Base-by-base conservation (phyloP, 495 filamentous ascomycete species). In the Penicillium ucsense region DNA sequence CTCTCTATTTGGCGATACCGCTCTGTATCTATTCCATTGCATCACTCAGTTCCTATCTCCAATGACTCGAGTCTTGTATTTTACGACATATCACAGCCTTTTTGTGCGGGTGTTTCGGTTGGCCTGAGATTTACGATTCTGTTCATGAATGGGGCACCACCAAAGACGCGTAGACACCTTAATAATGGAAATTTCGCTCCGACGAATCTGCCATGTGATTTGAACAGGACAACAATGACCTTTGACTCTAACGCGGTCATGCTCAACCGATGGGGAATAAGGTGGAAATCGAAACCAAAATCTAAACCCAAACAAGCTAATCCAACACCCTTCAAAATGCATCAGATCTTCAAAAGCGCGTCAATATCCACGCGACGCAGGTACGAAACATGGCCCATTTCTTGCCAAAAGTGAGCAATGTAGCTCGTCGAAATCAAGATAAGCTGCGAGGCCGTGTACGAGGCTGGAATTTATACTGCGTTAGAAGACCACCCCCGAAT, bases 341-440 rank as follows among this genome's bases (percentile, higher is more conserved):
- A 5, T 62, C 40, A 69, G 36, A 39, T 92, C 74, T 85, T 80
- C 73, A 67, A 72, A 48, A 89, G 80, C 75, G 85, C 46, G 44
- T 91, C 84, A 50, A 94, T 79, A 56, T 95, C 73, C 28, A 95
- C 82, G 43, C 90, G 77, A 46, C 83, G 73, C 55, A 83, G 92
- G 56, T 80, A 91, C 35, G 80, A 89, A 48, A 95, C 85, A 52
- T 90, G 85, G 0, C 83, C 82, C 67, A 89, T 84, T 4, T 68
- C 60, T 41, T 80, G 71, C 90, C 90, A 97, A 62, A 88, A 85
- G 54, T 91, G 86, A 2, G 87, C 90, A 41, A 95, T 64, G 43
- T 75, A 75, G 57, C 94, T 73, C 20, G 78, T 73, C n/a, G 83
- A 86, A 33, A 92, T 75, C 37, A 95, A 72, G 44, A 95, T 82